Conservation (phyloP, 2,329 filamentous ascomycete species). For the Fusarium sororula region DNA sequence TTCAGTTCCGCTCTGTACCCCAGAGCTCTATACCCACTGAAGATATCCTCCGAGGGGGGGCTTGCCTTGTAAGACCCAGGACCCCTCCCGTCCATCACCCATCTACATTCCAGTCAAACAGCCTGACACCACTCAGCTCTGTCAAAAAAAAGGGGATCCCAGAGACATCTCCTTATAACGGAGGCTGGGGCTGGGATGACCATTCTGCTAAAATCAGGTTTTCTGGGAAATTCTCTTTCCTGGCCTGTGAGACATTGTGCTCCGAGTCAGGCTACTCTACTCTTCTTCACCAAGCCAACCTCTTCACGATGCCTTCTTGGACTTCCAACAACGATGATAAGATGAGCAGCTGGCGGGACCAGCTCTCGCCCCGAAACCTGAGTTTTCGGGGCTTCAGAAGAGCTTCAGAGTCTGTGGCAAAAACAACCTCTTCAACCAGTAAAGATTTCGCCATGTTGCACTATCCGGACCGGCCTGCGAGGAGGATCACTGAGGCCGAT, state of each 20-base stretch:
- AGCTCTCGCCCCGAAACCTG: slow-evolving; percentile 28
- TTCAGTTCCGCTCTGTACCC: not conserved
- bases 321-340: slow-evolving; percentile 29
- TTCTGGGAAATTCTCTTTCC: not conserved
- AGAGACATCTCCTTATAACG: slow-evolving; percentile 22
- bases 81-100: slow-evolving; percentile 26
- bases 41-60: not conserved
- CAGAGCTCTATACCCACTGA: slow-evolving; percentile 4
- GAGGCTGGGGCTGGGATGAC: not conserved
- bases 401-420: slow-evolving; percentile 29
- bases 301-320: slow-evolving; percentile 29
- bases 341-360: slow-evolving; percentile 36
- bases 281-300: not conserved
- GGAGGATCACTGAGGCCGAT: slow-evolving; percentile 28
- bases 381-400: slow-evolving; percentile 32
- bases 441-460: slow-evolving; percentile 36
- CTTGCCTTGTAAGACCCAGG: slow-evolving; percentile 2
- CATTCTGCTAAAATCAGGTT: not conserved
- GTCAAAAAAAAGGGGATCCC: slow-evolving; percentile 1
- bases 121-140: slow-evolving; percentile 14
- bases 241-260: slow-evolving; percentile 19
- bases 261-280: not conserved
- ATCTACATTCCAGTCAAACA: slow-evolving; percentile 32
- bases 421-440: slow-evolving; percentile 1
- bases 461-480: slow-evolving; percentile 36